Evolutionary conservation across 2,329 filamentous ascomycete genomes (phyloP).

Genomic region (Colletotrichum shisoi): DNA sequence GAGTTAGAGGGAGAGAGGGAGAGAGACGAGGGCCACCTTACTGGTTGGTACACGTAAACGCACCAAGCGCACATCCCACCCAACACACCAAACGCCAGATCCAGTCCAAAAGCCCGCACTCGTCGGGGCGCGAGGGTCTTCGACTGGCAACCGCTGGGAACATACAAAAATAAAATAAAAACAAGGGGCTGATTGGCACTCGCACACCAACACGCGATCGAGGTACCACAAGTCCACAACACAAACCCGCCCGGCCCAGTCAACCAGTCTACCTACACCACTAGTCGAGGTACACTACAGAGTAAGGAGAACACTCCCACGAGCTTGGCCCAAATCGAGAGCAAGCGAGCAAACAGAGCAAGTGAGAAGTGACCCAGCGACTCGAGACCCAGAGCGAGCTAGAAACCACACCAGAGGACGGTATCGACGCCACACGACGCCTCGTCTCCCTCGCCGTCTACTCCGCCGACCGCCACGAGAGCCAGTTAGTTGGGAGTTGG

Average conservation of each 20-base stretch:
- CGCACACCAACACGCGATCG: conserved; percentile 30
- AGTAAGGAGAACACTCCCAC: neutral
- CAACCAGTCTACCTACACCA: too few relatives aligned
- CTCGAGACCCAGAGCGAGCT: neutral
- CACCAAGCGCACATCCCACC: neutral
- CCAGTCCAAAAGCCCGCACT: conserved; percentile 7
- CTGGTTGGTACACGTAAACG: neutral
- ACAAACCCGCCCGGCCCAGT: conserved; percentile 1
- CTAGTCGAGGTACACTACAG: conserved; percentile 1
- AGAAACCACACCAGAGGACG: conserved; percentile 16
- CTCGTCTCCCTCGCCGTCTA: conserved; percentile 8
- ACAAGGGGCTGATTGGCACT: conserved; percentile 27
- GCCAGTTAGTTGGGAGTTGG: neutral
- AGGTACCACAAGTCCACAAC: conserved; percentile 19
- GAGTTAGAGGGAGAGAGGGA: neutral
- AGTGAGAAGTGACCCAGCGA: conserved; percentile 8
- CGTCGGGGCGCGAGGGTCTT: neutral
- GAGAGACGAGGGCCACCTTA: neutral
- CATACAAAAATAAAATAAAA: neutral
- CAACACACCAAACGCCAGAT: conserved; percentile 1
- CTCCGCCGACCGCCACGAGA: neutral
- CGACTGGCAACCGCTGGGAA: conserved; percentile 6
- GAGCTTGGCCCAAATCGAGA: neutral
- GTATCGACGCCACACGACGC: conserved; percentile 35
- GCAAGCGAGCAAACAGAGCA: neutral